Percentiles rank a stretch among this genome's conserved stretches.
Conservation (phyloP, 805 yeast genomes). For the Myxozyma lipomycoides region DNA sequence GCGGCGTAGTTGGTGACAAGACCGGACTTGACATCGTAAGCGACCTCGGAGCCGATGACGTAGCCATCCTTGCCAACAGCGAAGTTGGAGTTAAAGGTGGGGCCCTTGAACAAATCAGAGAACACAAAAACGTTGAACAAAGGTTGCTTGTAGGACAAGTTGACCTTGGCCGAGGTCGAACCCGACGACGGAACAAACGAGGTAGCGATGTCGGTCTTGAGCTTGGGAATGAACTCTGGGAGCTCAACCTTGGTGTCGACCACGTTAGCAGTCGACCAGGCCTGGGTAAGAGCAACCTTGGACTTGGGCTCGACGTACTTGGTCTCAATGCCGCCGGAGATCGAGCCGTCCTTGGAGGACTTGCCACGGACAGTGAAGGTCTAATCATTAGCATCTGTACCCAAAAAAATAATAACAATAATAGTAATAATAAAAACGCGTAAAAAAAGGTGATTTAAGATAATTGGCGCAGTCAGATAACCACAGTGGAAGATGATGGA, state of each 20-base stretch:
- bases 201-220: conserved; percentile 88
- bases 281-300: conserved; percentile 92
- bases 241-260: conserved; percentile 91
- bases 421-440: too few relatives aligned
- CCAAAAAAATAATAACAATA: too few relatives aligned
- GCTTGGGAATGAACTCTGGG: conserved; percentile 83
- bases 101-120: conserved; percentile 93
- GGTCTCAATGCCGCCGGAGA: conserved; percentile 86
- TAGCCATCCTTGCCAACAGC: conserved; percentile 94
- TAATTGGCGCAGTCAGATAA: too few relatives aligned
- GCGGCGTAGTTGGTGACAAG: conserved; percentile 90
- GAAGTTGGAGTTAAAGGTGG: conserved; percentile 90
- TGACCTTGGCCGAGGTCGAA: conserved; percentile 81
- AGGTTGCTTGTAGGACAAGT: conserved; percentile 87
- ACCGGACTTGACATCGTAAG: conserved; percentile 92
- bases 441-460: too few relatives aligned
- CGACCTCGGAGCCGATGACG: conserved; percentile 95
- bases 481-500: too few relatives aligned
- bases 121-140: conserved; percentile 90
- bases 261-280: conserved; percentile 93
- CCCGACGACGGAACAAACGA: conserved; percentile 76
- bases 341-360: conserved; percentile 70
- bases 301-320: conserved; percentile 88
- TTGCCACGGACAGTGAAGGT: conserved; percentile 90
- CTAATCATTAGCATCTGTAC: too few relatives aligned